These are phyloP conservation scores for Ophiostoma himal-ulmi DNA, from an alignment of 2,329 filamentous ascomycete genomes.

Conservation along the genomic window DNA sequence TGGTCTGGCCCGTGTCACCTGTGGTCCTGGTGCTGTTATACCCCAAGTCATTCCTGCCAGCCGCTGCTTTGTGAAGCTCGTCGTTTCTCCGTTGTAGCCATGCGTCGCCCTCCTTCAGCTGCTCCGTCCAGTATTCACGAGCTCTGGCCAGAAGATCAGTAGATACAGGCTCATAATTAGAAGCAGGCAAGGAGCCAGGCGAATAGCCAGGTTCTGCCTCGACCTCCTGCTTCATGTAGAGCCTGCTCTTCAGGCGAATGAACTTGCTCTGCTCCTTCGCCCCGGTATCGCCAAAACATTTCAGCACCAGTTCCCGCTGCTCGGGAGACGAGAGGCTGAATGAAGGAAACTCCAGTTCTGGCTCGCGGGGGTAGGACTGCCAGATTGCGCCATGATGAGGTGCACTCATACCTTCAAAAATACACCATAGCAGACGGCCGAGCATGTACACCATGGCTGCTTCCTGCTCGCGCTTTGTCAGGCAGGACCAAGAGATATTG, in stretches of 20 bases:
- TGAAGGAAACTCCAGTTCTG: conserved; percentile 50
- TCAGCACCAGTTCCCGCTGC: conserved; percentile 22
- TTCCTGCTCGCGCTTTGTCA: conserved; percentile 49
- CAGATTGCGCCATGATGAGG: conserved; percentile 53
- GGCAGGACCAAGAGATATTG: conserved; percentile 51
- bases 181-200: not conserved
- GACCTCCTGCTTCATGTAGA: conserved; percentile 23
- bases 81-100: conserved; percentile 16
- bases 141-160: conserved; percentile 13
- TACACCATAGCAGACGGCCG: conserved; percentile 55
- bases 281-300: conserved; percentile 22
- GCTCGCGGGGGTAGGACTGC: conserved; percentile 54
- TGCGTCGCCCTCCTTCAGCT: conserved; percentile 17
- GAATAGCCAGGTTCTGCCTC: not conserved
- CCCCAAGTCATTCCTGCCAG: not conserved
- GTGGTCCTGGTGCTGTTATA: not conserved
- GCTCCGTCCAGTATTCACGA: conserved; percentile 17
- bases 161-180: conserved; percentile 4
- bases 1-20: not conserved
- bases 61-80: not conserved
- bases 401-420: conserved; percentile 55
- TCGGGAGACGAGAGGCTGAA: conserved; percentile 33
- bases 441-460: conserved; percentile 58
- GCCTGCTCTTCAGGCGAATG: conserved; percentile 22
- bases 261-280: conserved; percentile 23